Evolutionary conservation across 2,329 filamentous ascomycete genomes (phyloP).

Genomic region (Microdochium bolleyi): DNA sequence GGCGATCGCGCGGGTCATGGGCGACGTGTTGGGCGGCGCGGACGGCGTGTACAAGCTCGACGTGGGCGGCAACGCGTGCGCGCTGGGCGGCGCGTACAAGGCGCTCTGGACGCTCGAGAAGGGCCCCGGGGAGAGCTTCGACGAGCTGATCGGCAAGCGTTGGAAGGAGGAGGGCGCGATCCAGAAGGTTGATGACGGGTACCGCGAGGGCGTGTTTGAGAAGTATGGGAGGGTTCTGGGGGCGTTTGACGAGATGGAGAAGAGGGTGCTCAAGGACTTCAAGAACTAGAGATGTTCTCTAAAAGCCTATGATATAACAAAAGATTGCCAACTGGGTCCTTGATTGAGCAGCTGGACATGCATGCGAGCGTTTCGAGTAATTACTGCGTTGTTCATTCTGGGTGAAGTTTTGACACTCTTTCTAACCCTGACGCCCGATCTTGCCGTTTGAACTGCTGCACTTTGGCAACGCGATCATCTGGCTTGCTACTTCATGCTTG

Average conservation of each 20-base stretch:
- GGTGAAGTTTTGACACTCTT: too few relatives aligned
- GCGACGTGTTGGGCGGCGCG: slow-evolving; percentile 78
- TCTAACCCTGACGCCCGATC: too few relatives aligned
- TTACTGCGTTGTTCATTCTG: too few relatives aligned
- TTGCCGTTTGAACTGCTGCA: too few relatives aligned
- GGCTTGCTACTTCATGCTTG: too few relatives aligned
- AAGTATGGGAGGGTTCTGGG: slow-evolving; percentile 69
- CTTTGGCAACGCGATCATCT: too few relatives aligned
- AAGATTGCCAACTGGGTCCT: too few relatives aligned
- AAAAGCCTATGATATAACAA: too few relatives aligned
- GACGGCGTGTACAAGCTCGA: slow-evolving; percentile 93
- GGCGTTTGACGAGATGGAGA: slow-evolving; percentile 33
- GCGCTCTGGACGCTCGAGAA: slow-evolving; percentile 86
- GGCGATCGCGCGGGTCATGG: slow-evolving; percentile 77
- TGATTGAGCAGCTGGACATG: too few relatives aligned
- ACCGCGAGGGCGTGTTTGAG: slow-evolving; percentile 65
- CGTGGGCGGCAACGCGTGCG: slow-evolving; percentile 91
- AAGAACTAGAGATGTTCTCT: slow-evolving; percentile 12
- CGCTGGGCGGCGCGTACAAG: slow-evolving; percentile 89
- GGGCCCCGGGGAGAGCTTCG: slow-evolving; percentile 63
- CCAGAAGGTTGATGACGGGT: slow-evolving; percentile 75
- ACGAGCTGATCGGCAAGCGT: slow-evolving; percentile 72
- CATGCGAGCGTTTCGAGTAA: too few relatives aligned
- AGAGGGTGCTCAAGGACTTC: slow-evolving; percentile 17
- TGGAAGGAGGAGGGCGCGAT: slow-evolving; percentile 85